A percentile compares a stretch with the other conserved stretches of the same genome.
phyloP scores from a whole-genome alignment of 495 filamentous ascomycete genomes.

The Glonium stellatum region DNA sequence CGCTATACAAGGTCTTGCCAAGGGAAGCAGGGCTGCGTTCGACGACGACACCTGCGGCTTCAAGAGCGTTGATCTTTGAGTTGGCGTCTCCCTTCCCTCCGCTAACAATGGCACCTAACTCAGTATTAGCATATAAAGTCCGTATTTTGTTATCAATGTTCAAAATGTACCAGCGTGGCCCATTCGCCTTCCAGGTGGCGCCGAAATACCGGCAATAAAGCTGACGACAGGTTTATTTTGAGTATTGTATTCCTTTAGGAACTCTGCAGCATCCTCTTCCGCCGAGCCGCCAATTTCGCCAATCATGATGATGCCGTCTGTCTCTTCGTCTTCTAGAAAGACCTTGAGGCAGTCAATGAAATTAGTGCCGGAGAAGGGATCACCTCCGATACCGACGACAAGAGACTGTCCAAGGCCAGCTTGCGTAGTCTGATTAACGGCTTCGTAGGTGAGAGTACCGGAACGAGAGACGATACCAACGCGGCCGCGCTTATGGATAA shows the following conservation, averaged over 20 bases:
- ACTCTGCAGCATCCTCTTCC: conserved; percentile 96
- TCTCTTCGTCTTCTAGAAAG: conserved; percentile 93
- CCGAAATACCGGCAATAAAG: conserved; percentile 98
- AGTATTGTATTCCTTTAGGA: conserved; percentile 83
- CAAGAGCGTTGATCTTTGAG: conserved; percentile 92
- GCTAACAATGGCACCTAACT: conserved; percentile 76
- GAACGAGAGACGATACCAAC: conserved; percentile 98
- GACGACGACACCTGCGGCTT: conserved; percentile 89
- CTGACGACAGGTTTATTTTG: conserved; percentile 91
- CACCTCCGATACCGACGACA: conserved; percentile 96
- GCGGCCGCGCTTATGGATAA: conserved; percentile 99
- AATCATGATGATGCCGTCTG: conserved; percentile 99
- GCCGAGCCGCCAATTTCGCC: conserved; percentile 97
- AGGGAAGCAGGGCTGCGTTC: conserved; percentile 88
- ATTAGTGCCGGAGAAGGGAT: conserved; percentile 98
- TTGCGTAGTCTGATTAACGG: conserved; percentile 98
- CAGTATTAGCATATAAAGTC: conserved; percentile 13
- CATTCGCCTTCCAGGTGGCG: conserved; percentile 93
- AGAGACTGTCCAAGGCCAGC: conserved; percentile 95
- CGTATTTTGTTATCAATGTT: neutral
- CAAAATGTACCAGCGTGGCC: conserved; percentile 70
- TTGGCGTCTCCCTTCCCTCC: conserved; percentile 96
- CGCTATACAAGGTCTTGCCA: conserved; percentile 84
- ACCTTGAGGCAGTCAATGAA: conserved; percentile 98
- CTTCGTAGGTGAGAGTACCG: conserved; percentile 97